Evolutionary conservation across 129 eudicot genomes (phyloP), one percentile per base, ranked within the genome.

Genomic region (Flaveria brownii): DNA sequence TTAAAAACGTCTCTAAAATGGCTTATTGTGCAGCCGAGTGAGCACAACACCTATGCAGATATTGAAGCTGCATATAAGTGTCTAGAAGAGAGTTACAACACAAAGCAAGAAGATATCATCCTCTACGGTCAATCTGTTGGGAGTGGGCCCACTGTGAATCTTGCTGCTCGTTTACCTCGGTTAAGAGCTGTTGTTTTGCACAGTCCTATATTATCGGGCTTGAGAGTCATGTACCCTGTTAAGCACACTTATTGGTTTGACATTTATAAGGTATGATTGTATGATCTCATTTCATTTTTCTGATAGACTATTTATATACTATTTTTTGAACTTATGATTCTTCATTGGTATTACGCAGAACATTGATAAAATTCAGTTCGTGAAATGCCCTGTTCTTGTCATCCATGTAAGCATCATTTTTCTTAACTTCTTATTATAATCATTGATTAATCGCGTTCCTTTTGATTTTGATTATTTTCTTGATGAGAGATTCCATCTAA

Each of bases 61-160:
- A 87, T 91, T 57, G 97, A 91, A 80, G 96, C 96, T 67, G 96
- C 86, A 28, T 91, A 91, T 36, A 89, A 88, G 84, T 91, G 90
- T 85, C 88, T 91, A 71, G 88, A 83, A 79, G 96, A 91, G 81
- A 91, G 42, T 60, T 91, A 91, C 80, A 88, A 88, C 59, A 84
- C 83, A 20, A 91, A 89, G 85, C 91, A 91, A 82, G 97, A 89
- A 84, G 92, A 91, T 56, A 77, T 91, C 39, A 87, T 91, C 65
- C 90, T 91, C 26, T 91, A 88, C 22, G 97, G 97, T 28, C 97
- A 91, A 81, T 91, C 97, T 17, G 96, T 91, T 50, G 97, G 97
- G 59, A 91, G 97, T 82, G 96, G 97, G 10, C 96, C 97, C 59
- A 91, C 97, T 51, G 80, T 82, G 56, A 83, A 91, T 83, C 91